Evolutionary conservation across 805 yeast genomes (phyloP), one percentile per base, ranked within the genome.

Genomic region (Candida loeiensis): DNA sequence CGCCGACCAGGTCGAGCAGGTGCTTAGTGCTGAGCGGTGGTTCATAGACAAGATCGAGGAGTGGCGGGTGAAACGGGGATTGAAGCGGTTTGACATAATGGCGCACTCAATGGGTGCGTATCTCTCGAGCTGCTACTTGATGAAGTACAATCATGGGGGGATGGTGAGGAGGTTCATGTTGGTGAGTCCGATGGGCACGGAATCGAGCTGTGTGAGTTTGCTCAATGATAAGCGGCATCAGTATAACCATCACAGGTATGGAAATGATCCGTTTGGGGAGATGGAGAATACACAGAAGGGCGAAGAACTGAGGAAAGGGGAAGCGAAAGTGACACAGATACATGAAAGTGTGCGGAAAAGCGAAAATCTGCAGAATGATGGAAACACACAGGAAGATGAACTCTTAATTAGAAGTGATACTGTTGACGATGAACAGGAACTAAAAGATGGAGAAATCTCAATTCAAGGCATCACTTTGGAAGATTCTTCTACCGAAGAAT

Each of bases 81-180:
- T 67, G 9, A 40, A 36, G 1, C 43, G 41, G 1, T 68, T 68
- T 45, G 58, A 59, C 34, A 42, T 68, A 9, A 56, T 67, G 26
- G 66, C 55, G 29, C 73, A 68, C 46, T 65, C 71, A 3, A 67
- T 68, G 73, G 73, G 73, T 3, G 73, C 67, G 3, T 68, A 68
- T 39, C 47, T 68, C 18, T 48, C 64, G 11, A 53, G 69, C 40
- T 66, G 72, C 44, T 68, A 67, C 45, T 48, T 68, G 16, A 51
- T 67, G 64, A 68, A 68, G 47, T 65, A 64, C 44, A 62, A 63
- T 37, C 51, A 53, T 8, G 28, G 25, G 9, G 36, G 45, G 19
- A 29, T 49, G 17, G 66, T 54, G 20, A 53, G 41, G 30, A 55
- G 46, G 26, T 58, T 50, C 31, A 49, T 61, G 25, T 39, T 58